Evolutionary conservation across 164 flowering plant genomes (phyloP).

Genomic region (Stephania japonica): DNA sequence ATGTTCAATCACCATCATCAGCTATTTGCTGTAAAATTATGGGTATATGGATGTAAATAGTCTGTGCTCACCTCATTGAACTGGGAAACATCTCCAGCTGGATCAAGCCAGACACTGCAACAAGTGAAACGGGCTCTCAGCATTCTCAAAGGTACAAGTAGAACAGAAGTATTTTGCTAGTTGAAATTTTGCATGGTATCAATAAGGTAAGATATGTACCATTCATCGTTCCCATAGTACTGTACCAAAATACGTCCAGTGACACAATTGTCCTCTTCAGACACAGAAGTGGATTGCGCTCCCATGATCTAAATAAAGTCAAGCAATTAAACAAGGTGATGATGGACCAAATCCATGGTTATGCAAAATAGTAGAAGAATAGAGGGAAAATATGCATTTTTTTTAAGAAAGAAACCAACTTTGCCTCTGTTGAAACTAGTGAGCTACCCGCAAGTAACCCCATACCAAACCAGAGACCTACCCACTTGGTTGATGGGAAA

Average conservation of each 20-base stretch:
- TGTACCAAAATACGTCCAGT: constrained; percentile 27
- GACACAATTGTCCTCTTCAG: constrained; percentile 6
- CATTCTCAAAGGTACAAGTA: background rate
- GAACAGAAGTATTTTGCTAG: background rate
- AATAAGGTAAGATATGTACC: constrained; percentile 12
- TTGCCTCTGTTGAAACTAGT: no score
- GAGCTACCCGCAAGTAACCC: no score
- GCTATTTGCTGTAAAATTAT: background rate
- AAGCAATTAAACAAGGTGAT: background rate
- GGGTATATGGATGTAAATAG: background rate
- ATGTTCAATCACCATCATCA: background rate
- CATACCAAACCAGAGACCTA: no score
- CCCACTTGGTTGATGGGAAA: no score
- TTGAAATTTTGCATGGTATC: background rate
- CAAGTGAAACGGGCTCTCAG: constrained; percentile 11
- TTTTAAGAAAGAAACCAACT: no score
- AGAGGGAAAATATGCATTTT: constrained; percentile 2
- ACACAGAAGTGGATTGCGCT: constrained; percentile 13
- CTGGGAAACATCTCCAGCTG: constrained; percentile 24
- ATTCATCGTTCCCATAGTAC: constrained; percentile 20
- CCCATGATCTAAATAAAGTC: constrained; percentile 7
- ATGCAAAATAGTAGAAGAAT: background rate
- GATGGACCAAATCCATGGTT: background rate
- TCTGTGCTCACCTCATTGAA: constrained; percentile 30
- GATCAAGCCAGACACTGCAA: constrained; percentile 37